Percentiles rank a stretch among this genome's conserved stretches.
Evolutionary conservation across 345 rosid species (phyloP).

Genomic region (Sonneratia caseolaris): DNA sequence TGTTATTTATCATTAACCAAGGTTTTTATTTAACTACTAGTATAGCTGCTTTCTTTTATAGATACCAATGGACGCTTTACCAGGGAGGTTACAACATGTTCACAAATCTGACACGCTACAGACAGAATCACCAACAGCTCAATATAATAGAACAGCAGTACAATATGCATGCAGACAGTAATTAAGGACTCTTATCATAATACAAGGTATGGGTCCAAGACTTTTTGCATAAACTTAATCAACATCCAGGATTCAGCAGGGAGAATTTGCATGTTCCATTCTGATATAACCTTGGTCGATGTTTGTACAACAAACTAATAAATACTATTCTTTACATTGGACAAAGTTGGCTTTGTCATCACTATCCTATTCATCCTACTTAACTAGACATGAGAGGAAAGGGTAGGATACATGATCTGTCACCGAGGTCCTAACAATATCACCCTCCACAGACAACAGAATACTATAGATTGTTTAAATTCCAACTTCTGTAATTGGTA

Average conservation of each 20-base stretch:
- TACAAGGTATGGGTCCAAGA: background rate
- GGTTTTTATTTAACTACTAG: background rate
- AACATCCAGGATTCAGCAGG: background rate
- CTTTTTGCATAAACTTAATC: background rate
- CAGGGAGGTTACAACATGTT: background rate
- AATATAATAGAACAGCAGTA: background rate
- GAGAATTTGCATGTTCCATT: background rate
- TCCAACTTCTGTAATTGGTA: background rate
- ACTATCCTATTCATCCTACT: background rate
- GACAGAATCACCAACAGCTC: background rate
- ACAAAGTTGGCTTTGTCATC: background rate
- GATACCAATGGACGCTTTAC: background rate
- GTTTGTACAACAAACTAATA: conserved; percentile 1
- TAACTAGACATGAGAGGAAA: background rate
- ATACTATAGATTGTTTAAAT: background rate
- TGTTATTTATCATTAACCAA: no score
- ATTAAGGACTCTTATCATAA: background rate
- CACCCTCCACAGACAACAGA: background rate
- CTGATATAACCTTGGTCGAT: background rate
- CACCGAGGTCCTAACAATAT: background rate
- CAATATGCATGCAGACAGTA: background rate
- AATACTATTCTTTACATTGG: background rate
- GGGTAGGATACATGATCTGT: background rate
- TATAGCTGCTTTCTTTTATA: background rate
- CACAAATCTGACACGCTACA: background rate